Conservation (phyloP, 495 filamentous ascomycete species). For the Neurospora discreta region DNA sequence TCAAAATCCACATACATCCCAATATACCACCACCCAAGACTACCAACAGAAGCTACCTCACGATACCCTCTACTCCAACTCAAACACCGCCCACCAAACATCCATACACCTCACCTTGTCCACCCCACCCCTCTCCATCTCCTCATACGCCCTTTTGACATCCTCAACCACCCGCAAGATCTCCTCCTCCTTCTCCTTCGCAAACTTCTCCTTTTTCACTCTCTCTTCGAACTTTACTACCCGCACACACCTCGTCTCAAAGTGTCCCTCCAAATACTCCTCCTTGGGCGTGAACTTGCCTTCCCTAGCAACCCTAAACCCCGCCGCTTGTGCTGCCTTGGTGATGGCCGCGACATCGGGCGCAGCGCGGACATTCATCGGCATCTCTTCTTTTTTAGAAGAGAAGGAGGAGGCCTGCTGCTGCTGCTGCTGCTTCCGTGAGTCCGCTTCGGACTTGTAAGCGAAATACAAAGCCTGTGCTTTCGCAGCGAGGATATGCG, state of each 20-base stretch:
- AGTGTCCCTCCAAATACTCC: conserved; percentile 33
- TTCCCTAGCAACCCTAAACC: conserved; percentile 20
- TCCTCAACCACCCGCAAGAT: conserved; percentile 24
- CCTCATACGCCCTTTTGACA: conserved; percentile 15
- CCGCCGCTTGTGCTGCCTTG: conserved; percentile 4
- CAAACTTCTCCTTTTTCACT: conserved; percentile 16
- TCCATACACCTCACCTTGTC: conserved; percentile 32
- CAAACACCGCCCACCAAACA: conserved; percentile 33
- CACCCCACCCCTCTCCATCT: conserved; percentile 14
- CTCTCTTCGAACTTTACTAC: conserved; percentile 14
- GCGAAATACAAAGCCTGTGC: conserved; percentile 15
- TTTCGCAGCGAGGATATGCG: conserved; percentile 37
- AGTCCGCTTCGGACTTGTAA: conserved; percentile 2
- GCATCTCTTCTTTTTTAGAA: not conserved
- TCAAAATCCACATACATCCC: too few relatives aligned
- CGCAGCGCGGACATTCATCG: not conserved
- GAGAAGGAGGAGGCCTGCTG: not conserved
- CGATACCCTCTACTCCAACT: not conserved
- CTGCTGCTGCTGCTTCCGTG: not conserved
- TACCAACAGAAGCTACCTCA: too few relatives aligned
- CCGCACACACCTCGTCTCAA: conserved; percentile 29
- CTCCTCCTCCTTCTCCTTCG: conserved; percentile 24
- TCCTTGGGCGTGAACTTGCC: conserved; percentile 19
- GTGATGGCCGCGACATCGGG: conserved; percentile 9
- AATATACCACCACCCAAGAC: too few relatives aligned